phyloP scores from a whole-genome alignment of 768 basidiomycete genomes.

The Calocybe indica region DNA sequence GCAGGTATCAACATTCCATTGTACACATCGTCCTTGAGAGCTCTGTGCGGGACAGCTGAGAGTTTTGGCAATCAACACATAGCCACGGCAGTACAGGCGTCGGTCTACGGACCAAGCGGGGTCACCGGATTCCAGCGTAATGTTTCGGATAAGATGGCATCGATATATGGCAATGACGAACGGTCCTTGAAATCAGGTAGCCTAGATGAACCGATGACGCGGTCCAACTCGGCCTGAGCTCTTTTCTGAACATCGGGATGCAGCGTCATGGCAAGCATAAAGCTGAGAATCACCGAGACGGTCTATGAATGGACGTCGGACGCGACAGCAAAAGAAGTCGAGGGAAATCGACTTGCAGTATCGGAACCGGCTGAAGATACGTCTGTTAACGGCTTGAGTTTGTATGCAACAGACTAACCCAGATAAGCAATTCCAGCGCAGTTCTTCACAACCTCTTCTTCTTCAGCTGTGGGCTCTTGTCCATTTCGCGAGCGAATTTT shows the following conservation, averaged over 20 bases:
- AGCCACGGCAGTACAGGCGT: too few species aligned
- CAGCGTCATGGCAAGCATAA: constrained; percentile 7
- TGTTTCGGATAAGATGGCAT: too few species aligned
- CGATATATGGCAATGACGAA: too few species aligned
- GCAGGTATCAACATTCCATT: neutral
- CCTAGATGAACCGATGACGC: constrained; percentile 14
- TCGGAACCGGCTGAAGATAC: constrained; percentile 2
- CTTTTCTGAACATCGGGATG: constrained; percentile 5
- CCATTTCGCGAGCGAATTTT: neutral
- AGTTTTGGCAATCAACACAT: too few species aligned
- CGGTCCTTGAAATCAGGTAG: constrained; percentile 4
- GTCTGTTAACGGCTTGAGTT: neutral
- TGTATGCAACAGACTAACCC: neutral
- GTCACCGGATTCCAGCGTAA: neutral
- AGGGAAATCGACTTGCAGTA: constrained; percentile 1
- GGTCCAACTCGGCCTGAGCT: constrained; percentile 8
- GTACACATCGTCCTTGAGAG: neutral
- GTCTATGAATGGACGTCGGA: neutral
- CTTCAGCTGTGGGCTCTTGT: too few species aligned
- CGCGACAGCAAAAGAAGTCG: neutral
- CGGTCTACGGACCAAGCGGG: neutral
- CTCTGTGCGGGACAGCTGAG: neutral
- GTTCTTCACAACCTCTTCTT: neutral
- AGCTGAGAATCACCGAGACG: neutral
- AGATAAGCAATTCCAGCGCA: neutral